Percentiles rank a stretch among this genome's conserved stretches.
These are phyloP conservation scores for Eucalyptus lansdowneana DNA, from an alignment of 345 rosid genomes.

Conservation along the genomic window DNA sequence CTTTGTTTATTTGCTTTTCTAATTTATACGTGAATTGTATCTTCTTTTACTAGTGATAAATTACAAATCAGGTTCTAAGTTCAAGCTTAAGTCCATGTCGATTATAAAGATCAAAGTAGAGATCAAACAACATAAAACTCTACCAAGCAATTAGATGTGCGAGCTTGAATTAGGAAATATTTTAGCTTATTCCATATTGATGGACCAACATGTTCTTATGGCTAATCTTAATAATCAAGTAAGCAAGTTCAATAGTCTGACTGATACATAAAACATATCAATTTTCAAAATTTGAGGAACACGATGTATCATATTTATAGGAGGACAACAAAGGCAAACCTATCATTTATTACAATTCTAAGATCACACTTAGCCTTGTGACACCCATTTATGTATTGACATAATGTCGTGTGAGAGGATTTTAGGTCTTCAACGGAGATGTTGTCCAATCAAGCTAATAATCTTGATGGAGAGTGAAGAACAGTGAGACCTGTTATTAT, in stretches of 20 bases:
- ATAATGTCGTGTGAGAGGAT: background rate
- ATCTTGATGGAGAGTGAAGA: background rate
- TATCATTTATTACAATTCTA: background rate
- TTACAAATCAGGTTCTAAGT: background rate
- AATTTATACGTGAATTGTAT: background rate
- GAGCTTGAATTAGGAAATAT: background rate
- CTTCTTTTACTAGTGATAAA: background rate
- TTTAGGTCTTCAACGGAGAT: background rate
- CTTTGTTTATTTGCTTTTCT: background rate
- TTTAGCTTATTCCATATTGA: background rate
- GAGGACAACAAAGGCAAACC: background rate
- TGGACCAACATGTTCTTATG: background rate
- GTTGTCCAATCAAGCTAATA: background rate
- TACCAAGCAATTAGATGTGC: background rate
- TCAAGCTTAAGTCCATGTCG: background rate
- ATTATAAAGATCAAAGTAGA: background rate
- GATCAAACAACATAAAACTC: background rate
- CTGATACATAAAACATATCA: background rate
- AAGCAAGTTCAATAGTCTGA: background rate
- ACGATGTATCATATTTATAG: background rate
- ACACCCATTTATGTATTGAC: background rate
- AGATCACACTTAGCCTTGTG: background rate
- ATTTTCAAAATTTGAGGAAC: background rate
- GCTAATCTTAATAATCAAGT: background rate
- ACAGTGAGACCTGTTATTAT: background rate